A percentile compares a stretch with the other conserved stretches of the same genome.
These are phyloP conservation scores for Paramarasmius palmivorus DNA, from an alignment of 1,284 basidiomycete genomes.

Conservation along the genomic window DNA sequence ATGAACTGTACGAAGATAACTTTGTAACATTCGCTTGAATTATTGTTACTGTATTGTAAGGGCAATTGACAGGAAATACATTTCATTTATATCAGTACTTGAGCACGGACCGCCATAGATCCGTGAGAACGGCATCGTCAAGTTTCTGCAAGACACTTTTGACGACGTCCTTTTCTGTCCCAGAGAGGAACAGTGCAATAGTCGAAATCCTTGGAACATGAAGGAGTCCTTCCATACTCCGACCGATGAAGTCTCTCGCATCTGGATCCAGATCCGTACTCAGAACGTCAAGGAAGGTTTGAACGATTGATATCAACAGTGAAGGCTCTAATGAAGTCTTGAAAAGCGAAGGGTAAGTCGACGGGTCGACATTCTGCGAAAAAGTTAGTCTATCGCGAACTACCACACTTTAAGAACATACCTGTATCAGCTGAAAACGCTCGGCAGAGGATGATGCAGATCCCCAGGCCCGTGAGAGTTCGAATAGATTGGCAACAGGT, in stretches of 20 bases:
- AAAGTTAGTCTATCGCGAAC: not conserved
- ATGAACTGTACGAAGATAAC: no score
- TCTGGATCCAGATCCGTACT: not conserved
- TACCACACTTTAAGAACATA: not conserved
- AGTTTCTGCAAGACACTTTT: slow-evolving; percentile 34
- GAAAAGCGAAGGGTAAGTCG: not conserved
- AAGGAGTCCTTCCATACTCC: slow-evolving; percentile 50
- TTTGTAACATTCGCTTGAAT: no score
- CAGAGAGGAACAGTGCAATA: slow-evolving; percentile 61
- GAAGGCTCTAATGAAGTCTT: slow-evolving; percentile 1
- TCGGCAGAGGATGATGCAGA: not conserved
- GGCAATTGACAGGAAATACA: no score
- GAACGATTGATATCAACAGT: not conserved
- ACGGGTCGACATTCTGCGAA: not conserved
- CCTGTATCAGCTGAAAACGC: not conserved
- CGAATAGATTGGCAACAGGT: slow-evolving; percentile 17
- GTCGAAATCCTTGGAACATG: slow-evolving; percentile 62
- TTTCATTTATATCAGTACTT: not conserved
- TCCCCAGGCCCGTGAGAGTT: not conserved
- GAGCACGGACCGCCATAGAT: not conserved
- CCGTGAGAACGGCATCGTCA: not conserved
- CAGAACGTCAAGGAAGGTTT: not conserved
- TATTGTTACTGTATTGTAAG: no score
- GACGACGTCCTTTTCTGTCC: slow-evolving; percentile 46
- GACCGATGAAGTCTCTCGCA: slow-evolving; percentile 22